Conservation (phyloP, 805 yeast species). For the Scheffersomyces amazonensis region DNA sequence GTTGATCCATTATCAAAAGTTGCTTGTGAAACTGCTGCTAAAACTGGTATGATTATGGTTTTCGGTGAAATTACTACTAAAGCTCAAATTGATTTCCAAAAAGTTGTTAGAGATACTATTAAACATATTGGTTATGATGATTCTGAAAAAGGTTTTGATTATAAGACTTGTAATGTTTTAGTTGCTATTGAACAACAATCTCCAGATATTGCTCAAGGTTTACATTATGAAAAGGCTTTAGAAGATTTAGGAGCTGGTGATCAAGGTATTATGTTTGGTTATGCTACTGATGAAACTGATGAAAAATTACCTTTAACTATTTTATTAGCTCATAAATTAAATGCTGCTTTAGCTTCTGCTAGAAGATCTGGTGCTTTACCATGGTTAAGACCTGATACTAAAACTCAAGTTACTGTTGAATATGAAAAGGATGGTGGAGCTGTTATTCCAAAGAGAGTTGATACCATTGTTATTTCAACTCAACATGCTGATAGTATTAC, state of each 20-base stretch:
- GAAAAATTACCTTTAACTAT: slow-evolving; percentile 96
- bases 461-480: slow-evolving; percentile 95
- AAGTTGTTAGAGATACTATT: slow-evolving; percentile 96
- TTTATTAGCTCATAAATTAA: slow-evolving; percentile 90
- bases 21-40: slow-evolving; percentile 98
- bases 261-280: slow-evolving; percentile 99
- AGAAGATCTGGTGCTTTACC: slow-evolving; percentile 93
- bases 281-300: slow-evolving; percentile 98
- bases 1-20: slow-evolving; percentile 97
- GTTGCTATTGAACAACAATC: slow-evolving; percentile 99
- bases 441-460: slow-evolving; percentile 92
- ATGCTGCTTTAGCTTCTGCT: slow-evolving; percentile 94
- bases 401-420: slow-evolving; percentile 99
- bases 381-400: slow-evolving; percentile 99
- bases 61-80: slow-evolving; percentile 99
- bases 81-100: slow-evolving; percentile 94
- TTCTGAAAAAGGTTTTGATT: slow-evolving; percentile 96
- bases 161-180: slow-evolving; percentile 97
- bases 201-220: slow-evolving; percentile 98
- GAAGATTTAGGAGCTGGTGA: slow-evolving; percentile 99
- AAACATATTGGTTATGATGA: slow-evolving; percentile 97
- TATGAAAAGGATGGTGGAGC: slow-evolving; percentile 94
- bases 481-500: slow-evolving; percentile 97
- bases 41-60: slow-evolving; percentile 99
- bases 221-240: slow-evolving; percentile 91